These are phyloP conservation scores for Colletotrichum acutatum DNA, from an alignment of 2,329 filamentous ascomycete species.

Conservation along the genomic window DNA sequence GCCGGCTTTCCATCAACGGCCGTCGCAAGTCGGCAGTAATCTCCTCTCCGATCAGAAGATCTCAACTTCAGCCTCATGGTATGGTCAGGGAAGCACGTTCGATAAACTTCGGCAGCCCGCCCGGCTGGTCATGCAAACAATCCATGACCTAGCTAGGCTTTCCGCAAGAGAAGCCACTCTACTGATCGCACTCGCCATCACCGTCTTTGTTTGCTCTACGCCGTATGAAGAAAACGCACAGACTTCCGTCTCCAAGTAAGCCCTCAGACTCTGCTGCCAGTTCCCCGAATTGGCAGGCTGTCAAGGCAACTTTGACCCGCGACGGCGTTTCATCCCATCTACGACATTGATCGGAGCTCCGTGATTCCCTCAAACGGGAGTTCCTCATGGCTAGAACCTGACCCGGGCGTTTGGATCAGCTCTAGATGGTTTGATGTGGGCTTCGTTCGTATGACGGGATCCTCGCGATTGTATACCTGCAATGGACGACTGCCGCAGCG, in stretches of 20 bases:
- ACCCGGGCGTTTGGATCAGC: neutral
- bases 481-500: neutral
- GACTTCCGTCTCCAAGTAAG: neutral
- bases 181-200: neutral
- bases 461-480: no score
- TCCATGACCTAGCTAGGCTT: neutral
- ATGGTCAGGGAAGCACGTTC: neutral
- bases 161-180: neutral
- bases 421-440: neutral
- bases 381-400: neutral
- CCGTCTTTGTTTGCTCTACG: neutral
- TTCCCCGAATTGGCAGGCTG: neutral
- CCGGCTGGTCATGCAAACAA: neutral
- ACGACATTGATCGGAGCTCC: constrained; percentile 18
- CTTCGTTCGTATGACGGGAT: neutral
- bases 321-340: constrained; percentile 12
- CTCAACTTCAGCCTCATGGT: neutral
- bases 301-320: neutral
- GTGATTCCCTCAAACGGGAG: neutral
- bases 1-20: neutral
- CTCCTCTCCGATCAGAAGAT: neutral
- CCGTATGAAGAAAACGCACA: neutral
- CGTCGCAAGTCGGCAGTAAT: neutral
- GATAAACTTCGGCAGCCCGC: neutral
- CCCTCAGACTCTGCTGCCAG: neutral